Base-by-base conservation (phyloP, 83 land plant genomes). In the Larix sibirica region DNA sequence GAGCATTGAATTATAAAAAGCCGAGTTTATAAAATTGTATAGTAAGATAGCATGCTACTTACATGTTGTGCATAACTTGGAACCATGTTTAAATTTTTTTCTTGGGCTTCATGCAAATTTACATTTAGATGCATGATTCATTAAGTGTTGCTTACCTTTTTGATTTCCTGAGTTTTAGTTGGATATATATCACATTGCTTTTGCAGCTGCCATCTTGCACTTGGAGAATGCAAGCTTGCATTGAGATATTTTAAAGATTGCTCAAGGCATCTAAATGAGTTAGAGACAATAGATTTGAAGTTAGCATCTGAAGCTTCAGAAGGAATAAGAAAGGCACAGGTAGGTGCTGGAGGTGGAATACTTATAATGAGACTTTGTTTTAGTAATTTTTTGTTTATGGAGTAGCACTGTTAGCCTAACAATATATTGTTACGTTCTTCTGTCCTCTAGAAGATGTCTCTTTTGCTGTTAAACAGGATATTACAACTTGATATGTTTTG, bases 161-260 rank as follows among this genome's bases (percentile, higher is more conserved):
- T 18, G 18, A 16, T 44, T 38, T 70, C 44, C 75, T 20, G 9
- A 38, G 20, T 38, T 20, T 70, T 20, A 16, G n/a, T 33, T 70
- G 17, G 75, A 21, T 38, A 44, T 38, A 38, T 33, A 70, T 38
- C 38, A 4, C 18, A 38, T 36, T 17, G 3, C 20, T 70, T 36
- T 70, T 38, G 75, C 75, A 92, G 95, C 81, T 96, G 97, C 83
- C 93, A 90, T 84, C 95, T 98, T 87, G 91, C 95, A 8, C 91
- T 98, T 36, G 99, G 99, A 73, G 99, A 98, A 76, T 84, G 81
- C 28, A 91, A 91, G 80, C 90, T 92, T 67, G 99, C 99, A 60
- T 31, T 82, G 28, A 26, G 75, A 71, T 79, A 83, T 79, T 96
- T 87, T 89, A 91, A 88, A 84, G 91, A 85, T 69, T 92, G 95